Base-by-base conservation (phyloP, 2,329 filamentous ascomycete species). In the Trichoderma gracile region DNA sequence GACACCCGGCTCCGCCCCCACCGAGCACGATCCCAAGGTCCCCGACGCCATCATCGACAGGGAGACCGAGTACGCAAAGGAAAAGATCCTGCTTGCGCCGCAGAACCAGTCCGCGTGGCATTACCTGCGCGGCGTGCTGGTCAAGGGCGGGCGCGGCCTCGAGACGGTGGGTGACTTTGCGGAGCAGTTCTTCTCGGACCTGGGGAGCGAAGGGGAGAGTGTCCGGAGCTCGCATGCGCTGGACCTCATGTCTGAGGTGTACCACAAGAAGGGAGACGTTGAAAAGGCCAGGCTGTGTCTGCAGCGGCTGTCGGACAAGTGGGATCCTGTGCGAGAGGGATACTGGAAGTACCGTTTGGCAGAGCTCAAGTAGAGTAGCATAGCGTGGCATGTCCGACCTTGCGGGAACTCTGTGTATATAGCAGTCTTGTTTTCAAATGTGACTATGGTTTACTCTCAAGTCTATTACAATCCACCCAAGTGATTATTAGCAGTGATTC, bases 101-200 rank as follows among this genome's bases (percentile, higher is more conserved):
- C 93, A 98, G 82, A 99, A 98, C 76, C 91, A 93, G 76, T 94
- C 91, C 69, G 86, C 93, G 1, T 99, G 95, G 95, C 95, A 93
- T 76, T 99, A 97, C 77, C 80, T 97, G 15, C 82, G 88, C 38
- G 95, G 91, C 3, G 87, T 92, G 53, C 76, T 96, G 66, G 82
- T 83, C 65, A 90, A 92, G 72, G 87, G 86, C 1, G 87, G 82
- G 0, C 75, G 88, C 33, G 71, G 76, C 55, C 71, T 87, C 30
- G 74, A 69, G 1, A 77, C 73, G 1, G 75, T 82, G 6, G 78
- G 80, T 65, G 79, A 73, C 17, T 87, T 87, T 71, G 80, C 79
- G 0, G 75, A 76, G 65, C 76, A 79, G 60, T 86, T 87, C 68
- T 81, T 85, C 3, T 81, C 75, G 21, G 76, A 76, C 1, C 66